Percentiles rank a stretch among this genome's conserved stretches.
These are phyloP conservation scores for Penicillium vulpinum DNA, from an alignment of 2,329 filamentous ascomycete genomes.

Conservation along the genomic window DNA sequence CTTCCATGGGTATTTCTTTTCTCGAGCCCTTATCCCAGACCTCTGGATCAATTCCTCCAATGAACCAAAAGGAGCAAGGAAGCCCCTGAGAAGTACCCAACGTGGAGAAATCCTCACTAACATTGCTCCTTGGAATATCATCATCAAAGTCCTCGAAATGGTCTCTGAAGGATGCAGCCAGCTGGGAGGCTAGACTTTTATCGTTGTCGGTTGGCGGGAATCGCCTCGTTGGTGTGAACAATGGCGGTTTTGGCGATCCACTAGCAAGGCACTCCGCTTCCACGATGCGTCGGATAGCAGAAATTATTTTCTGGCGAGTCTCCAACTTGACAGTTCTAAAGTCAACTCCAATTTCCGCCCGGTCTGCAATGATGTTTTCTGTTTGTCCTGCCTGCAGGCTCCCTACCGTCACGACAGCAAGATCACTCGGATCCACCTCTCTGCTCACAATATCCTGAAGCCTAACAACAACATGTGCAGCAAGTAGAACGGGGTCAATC, in stretches of 20 bases:
- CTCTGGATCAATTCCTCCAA: conserved; percentile 54
- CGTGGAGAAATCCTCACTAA: conserved; percentile 60
- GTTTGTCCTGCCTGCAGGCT: conserved; percentile 60
- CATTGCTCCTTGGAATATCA: conserved; percentile 34
- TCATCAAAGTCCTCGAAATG: conserved; percentile 49
- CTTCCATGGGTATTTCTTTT: conserved; percentile 45
- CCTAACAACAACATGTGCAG: conserved; percentile 56
- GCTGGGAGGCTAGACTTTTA: conserved; percentile 39
- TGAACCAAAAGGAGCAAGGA: conserved; percentile 58
- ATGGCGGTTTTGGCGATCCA: conserved; percentile 50
- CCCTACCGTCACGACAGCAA: conserved; percentile 60
- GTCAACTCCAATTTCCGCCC: conserved; percentile 57
- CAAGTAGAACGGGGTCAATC: conserved; percentile 61
- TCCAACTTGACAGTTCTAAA: conserved; percentile 51
- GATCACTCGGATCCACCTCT: conserved; percentile 54
- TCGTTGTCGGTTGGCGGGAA: conserved; percentile 60
- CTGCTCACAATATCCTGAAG: conserved; percentile 61
- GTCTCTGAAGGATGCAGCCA: conserved; percentile 49
- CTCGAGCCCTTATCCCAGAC: conserved; percentile 52
- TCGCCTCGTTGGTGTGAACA: conserved; percentile 48
- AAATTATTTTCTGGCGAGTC: conserved; percentile 51
- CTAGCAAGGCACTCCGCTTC: conserved; percentile 56
- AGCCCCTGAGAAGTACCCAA: conserved; percentile 52
- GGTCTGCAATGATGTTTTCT: conserved; percentile 61
- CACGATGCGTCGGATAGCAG: conserved; percentile 55